Evolutionary conservation across 257 asterid species (phyloP), one percentile per base, ranked within the genome.

Genomic region (Solanum lycopersicoides): DNA sequence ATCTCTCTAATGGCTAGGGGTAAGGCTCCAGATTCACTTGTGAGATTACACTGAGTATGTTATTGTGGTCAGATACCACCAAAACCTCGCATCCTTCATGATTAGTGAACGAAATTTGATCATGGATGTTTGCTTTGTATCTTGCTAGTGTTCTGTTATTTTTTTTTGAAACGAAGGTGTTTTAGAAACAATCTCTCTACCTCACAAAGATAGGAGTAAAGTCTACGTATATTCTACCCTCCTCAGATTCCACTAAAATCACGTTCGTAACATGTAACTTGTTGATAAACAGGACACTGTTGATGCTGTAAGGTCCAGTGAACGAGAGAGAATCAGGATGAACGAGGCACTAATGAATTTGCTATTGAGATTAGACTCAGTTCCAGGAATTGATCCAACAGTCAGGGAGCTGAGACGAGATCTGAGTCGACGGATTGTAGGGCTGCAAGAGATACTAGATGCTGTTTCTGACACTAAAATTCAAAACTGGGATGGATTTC

Each of bases 371-470:
- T 93, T 95, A 34, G 99, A 97, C 83, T 95, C 98, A 0, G 98
- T 97, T 56, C 99, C 99, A 35, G 98, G 99, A 34, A n/a, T 93
- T 86, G 94, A 97, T 87, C 96, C 95, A 42, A 91, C 91, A 8
- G 97, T 97, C 59, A 93, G 99, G 91, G 98, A 95, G 88, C 92
- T 95, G 87, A 93, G 99, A 92, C 89, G 98, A 92, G 94, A 92
- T 6, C 94, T 97, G 80, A 97, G 98, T 88, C 98, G 93, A 32
- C 92, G 92, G 94, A 93, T 97, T 21, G 98, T 97, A 76, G 98
- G 98, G 74, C 90, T 97, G 94, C 99, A 97, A 74, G 99, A 97
- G 93, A 97, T 97, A 76, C 88, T 97, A 20, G 99, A 97, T 87
- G 95, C 96, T 12, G 93, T 96, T 77, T 93, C 98, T 4, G 99